Percentiles rank a stretch among this genome's conserved stretches.
Evolutionary conservation across 371 early-diverging fungal genomes (phyloP).

Genomic region (Mortierella sp.): DNA sequence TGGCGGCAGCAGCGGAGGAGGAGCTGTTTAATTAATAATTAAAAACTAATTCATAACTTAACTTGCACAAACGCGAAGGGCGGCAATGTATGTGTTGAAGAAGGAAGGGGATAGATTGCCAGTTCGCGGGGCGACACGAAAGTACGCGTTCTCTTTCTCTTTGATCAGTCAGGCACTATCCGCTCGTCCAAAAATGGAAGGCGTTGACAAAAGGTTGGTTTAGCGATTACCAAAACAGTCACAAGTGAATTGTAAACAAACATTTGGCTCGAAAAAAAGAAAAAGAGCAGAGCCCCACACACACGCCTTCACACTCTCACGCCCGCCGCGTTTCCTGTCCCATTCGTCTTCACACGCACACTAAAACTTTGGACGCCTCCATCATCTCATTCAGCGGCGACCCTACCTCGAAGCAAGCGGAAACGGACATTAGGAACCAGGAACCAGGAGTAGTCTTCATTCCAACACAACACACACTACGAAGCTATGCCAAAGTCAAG

Average conservation of each 20-base stretch:
- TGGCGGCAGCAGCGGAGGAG: neutral
- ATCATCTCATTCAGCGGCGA: neutral
- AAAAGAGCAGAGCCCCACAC: neutral
- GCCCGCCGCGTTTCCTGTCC: neutral
- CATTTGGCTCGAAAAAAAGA: neutral
- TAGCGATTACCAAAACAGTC: neutral
- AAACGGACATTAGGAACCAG: neutral
- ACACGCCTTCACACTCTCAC: neutral
- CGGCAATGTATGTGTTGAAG: too few relatives aligned
- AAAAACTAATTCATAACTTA: too few relatives aligned
- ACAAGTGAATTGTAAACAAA: slow-evolving; percentile 6
- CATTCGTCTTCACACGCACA: neutral
- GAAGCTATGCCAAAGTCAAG: slow-evolving; percentile 77
- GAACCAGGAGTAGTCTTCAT: neutral
- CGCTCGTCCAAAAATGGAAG: neutral
- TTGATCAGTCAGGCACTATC: too few relatives aligned
- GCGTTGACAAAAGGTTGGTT: neutral
- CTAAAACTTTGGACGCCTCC: neutral
- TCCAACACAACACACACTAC: neutral
- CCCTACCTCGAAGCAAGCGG: too few relatives aligned
- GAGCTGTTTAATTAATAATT: neutral
- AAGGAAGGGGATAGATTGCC: too few relatives aligned
- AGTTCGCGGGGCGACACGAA: too few relatives aligned
- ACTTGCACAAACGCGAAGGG: too few relatives aligned
- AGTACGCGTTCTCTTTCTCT: too few relatives aligned